These are phyloP conservation scores for Leccinum angustisporum DNA, from an alignment of 1,284 basidiomycete genomes.

Conservation along the genomic window DNA sequence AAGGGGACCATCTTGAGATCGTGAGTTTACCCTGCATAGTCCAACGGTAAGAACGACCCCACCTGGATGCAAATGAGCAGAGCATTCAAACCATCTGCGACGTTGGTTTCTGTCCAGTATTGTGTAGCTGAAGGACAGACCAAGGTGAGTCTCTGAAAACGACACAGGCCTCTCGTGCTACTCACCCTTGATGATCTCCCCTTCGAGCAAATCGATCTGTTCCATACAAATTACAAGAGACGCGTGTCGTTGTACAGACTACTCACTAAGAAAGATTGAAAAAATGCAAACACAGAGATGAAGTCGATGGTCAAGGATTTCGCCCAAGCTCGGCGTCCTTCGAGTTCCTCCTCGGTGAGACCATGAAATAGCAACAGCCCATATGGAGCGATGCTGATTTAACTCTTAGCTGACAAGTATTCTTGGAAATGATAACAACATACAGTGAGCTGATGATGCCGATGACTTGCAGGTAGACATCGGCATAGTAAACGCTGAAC, in stretches of 20 bases:
- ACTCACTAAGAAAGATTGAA: conserved; percentile 71
- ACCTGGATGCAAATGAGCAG: conserved; percentile 83
- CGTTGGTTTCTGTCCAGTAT: conserved; percentile 79
- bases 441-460: conserved; percentile 78
- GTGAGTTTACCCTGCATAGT: conserved; percentile 1
- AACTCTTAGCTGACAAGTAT: conserved; percentile 2
- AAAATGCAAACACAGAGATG: conserved; percentile 84
- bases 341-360: conserved; percentile 76
- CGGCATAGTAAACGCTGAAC: conserved; percentile 63
- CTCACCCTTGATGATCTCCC: conserved; percentile 61
- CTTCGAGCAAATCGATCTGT: conserved; percentile 62
- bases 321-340: conserved; percentile 69
- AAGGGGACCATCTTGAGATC: conserved; percentile 75
- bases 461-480: conserved; percentile 67
- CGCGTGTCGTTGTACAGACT: background rate
- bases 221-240: background rate
- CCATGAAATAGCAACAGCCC: conserved; percentile 79
- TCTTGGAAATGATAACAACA: conserved; percentile 28
- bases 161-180: background rate
- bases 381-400: conserved; percentile 72
- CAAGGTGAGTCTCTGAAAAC: background rate
- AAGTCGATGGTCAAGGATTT: conserved; percentile 85
- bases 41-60: conserved; percentile 1
- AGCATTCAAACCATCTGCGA: conserved; percentile 81
- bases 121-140: conserved; percentile 48